Percentiles rank a stretch among this genome's conserved stretches.
Conservation (phyloP, 192 early-diverging fungal genomes). For the Rhizoclosmatium sp. region DNA sequence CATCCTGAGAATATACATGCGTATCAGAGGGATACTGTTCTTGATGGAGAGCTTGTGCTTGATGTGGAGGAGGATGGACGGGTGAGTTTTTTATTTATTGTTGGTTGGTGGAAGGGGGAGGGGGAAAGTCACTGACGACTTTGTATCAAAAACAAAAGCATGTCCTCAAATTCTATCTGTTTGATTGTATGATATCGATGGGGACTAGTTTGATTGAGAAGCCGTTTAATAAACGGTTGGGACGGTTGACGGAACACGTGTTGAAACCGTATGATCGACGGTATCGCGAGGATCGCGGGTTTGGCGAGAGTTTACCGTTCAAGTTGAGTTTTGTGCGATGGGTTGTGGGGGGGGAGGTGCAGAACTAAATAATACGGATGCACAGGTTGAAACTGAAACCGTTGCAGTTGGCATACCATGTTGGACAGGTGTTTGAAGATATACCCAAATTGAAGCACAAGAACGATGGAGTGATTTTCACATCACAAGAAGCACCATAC, state of each 20-base stretch:
- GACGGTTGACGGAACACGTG: slow-evolving; percentile 70
- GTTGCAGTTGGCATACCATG: slow-evolving; percentile 56
- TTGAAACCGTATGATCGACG: slow-evolving; percentile 68
- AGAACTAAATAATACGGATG: slow-evolving; percentile 51
- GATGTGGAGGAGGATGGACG: slow-evolving; percentile 64
- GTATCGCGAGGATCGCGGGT: slow-evolving; percentile 44
- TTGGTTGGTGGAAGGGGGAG: not conserved
- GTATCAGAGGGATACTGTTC: slow-evolving; percentile 75
- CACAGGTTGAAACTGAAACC: slow-evolving; percentile 60
- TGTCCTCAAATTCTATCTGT: slow-evolving; percentile 42
- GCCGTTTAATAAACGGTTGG: slow-evolving; percentile 73
- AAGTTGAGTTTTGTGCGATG: slow-evolving; percentile 39
- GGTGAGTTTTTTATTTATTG: not conserved
- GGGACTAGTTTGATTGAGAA: slow-evolving; percentile 64
- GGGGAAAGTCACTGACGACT: not conserved
- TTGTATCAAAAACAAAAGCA: not conserved
- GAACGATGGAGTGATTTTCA: slow-evolving; percentile 78
- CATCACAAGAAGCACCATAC: slow-evolving; percentile 61
- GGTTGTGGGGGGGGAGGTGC: not conserved
- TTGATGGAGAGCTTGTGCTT: slow-evolving; percentile 92
- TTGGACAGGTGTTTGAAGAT: slow-evolving; percentile 63
- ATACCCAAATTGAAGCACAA: slow-evolving; percentile 72
- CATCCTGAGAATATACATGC: slow-evolving; percentile 36
- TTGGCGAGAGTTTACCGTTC: slow-evolving; percentile 62
- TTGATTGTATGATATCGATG: slow-evolving; percentile 76